phyloP scores from a whole-genome alignment of 2,329 filamentous ascomycete species.

The Nothophoma quercina region DNA sequence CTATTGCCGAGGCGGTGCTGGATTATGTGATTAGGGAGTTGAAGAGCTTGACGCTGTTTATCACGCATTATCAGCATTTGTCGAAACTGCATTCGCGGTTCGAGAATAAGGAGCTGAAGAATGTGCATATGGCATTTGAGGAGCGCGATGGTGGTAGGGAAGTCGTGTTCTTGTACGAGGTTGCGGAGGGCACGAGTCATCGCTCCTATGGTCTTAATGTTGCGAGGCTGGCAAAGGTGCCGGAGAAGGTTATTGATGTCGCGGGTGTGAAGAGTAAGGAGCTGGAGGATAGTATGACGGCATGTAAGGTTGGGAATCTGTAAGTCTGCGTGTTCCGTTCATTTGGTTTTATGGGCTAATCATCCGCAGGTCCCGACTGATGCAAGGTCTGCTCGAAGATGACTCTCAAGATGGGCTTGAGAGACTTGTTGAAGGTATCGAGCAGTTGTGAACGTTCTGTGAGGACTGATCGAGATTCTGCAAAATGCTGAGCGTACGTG shows the following conservation, averaged over 20 bases:
- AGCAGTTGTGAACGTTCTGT: slow-evolving; percentile 48
- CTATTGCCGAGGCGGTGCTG: slow-evolving; percentile 91
- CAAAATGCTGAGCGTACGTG: not conserved
- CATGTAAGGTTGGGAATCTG: slow-evolving; percentile 43
- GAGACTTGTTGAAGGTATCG: slow-evolving; percentile 52
- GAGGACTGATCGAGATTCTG: not conserved
- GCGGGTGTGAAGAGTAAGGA: slow-evolving; percentile 81
- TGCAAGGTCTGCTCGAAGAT: slow-evolving; percentile 35
- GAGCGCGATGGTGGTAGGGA: slow-evolving; percentile 65
- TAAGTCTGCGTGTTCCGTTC: slow-evolving; percentile 28
- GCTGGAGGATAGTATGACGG: slow-evolving; percentile 71
- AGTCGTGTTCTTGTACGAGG: slow-evolving; percentile 94
- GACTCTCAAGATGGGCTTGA: slow-evolving; percentile 45
- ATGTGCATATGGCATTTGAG: slow-evolving; percentile 92
- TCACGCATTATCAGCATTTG: slow-evolving; percentile 95
- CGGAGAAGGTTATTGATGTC: slow-evolving; percentile 76
- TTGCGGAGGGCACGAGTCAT: slow-evolving; percentile 89
- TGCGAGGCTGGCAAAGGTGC: slow-evolving; percentile 82
- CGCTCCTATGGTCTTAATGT: slow-evolving; percentile 95
- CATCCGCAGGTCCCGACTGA: slow-evolving; percentile 28
- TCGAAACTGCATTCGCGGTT: slow-evolving; percentile 76
- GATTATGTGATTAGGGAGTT: slow-evolving; percentile 80
- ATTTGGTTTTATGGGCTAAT: slow-evolving; percentile 20
- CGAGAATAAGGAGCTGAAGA: slow-evolving; percentile 70
- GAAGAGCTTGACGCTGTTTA: slow-evolving; percentile 86